phyloP scores from a whole-genome alignment of 2,329 filamentous ascomycete genomes.

The Fusarium secorum region DNA sequence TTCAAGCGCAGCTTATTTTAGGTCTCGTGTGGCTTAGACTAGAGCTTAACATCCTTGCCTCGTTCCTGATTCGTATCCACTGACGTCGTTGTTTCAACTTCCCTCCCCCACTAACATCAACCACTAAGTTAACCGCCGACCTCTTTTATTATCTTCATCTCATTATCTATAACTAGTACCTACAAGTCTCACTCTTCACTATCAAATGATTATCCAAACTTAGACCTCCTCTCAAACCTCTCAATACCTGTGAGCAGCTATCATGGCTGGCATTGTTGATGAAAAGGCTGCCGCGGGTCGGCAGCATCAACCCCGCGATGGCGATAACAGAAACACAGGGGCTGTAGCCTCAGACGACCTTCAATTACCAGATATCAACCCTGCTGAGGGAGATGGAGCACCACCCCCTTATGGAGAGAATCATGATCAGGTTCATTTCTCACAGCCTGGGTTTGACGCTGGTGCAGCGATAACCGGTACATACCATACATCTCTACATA shows the following conservation, averaged over 20 bases:
- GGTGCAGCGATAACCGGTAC: constrained; percentile 65
- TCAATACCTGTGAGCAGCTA: not conserved
- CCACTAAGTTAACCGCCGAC: not conserved
- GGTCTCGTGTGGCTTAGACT: constrained; percentile 14
- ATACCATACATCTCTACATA: constrained; percentile 42
- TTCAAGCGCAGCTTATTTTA: not conserved
- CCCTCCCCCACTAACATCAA: constrained; percentile 11
- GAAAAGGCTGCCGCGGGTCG: constrained; percentile 39
- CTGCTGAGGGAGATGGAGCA: constrained; percentile 50
- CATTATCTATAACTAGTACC: constrained; percentile 1
- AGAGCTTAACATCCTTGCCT: not conserved
- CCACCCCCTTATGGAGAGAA: constrained; percentile 68
- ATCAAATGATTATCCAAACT: not conserved
- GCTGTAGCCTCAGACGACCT: constrained; percentile 51
- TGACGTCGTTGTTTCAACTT: constrained; percentile 27
- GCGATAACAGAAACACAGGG: constrained; percentile 33
- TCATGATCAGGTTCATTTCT: constrained; percentile 65
- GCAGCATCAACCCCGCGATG: constrained; percentile 27
- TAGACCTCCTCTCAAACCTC: not conserved
- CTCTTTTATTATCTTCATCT: not conserved
- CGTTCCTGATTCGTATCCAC: constrained; percentile 22
- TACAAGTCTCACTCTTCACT: not conserved
- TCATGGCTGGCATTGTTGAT: constrained; percentile 43
- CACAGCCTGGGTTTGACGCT: constrained; percentile 69
- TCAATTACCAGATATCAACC: constrained; percentile 52